Evolutionary conservation across 208 protist genomes (phyloP).

Genomic region (Phytomonas sp.): DNA sequence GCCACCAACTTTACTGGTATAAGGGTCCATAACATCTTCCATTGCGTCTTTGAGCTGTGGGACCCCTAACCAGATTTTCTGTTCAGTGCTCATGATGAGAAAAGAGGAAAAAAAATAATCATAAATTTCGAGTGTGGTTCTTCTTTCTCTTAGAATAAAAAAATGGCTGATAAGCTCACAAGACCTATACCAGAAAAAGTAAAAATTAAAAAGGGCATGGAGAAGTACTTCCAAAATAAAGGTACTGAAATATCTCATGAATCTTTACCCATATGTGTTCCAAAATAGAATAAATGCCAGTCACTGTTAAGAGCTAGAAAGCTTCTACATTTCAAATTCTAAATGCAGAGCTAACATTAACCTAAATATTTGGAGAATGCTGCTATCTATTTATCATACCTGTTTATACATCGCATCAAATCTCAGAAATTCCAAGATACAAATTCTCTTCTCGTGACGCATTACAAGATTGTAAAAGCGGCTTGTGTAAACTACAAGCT

Average conservation of each 20-base stretch:
- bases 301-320: neutral
- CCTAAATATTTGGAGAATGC: neutral
- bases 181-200: neutral
- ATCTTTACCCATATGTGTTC: neutral
- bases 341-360: neutral
- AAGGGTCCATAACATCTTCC: slow-evolving; percentile 37
- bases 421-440: neutral
- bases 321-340: neutral
- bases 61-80: neutral
- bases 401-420: neutral
- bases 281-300: neutral
- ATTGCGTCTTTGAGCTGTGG: neutral
- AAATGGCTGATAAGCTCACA: neutral
- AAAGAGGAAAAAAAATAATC: neutral
- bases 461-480: neutral
- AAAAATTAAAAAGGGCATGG: neutral
- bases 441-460: neutral
- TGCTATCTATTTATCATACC: neutral
- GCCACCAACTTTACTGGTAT: slow-evolving; percentile 70
- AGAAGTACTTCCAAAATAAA: neutral
- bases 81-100: neutral
- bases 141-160: neutral
- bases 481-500: neutral
- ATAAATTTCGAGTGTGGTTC: neutral
- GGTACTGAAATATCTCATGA: neutral